These are phyloP conservation scores for Micromonas commoda DNA, from an alignment of 139 green algal species.

Conservation along the genomic window DNA sequence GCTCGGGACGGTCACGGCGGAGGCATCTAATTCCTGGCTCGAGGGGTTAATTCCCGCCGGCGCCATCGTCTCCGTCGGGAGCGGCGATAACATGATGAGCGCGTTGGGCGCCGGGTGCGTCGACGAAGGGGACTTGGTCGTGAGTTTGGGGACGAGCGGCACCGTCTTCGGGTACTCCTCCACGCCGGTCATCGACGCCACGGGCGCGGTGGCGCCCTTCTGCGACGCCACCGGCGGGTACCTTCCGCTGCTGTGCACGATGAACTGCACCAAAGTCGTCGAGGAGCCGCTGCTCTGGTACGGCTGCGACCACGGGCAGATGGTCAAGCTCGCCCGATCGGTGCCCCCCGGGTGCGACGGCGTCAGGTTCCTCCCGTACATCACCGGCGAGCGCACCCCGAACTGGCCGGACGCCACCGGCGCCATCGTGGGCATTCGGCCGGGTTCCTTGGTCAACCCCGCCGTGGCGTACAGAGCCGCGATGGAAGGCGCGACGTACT, in stretches of 20 bases:
- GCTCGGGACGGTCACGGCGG: too few relatives aligned
- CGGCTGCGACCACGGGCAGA: constrained; percentile 48
- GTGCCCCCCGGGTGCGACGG: constrained; percentile 61
- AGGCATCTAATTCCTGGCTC: too few relatives aligned
- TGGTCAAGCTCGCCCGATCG: constrained; percentile 50
- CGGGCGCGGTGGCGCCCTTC: constrained; percentile 67
- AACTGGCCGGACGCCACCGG: constrained; percentile 63
- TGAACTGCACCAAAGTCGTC: constrained; percentile 67
- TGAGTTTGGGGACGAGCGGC: constrained; percentile 66
- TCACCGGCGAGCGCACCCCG: constrained; percentile 75
- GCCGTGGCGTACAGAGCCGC: constrained; percentile 71
- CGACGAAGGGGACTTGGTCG: constrained; percentile 13
- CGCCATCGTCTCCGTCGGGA: constrained; percentile 38
- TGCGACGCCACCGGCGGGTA: constrained; percentile 63
- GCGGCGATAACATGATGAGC: constrained; percentile 78
- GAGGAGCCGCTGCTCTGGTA: constrained; percentile 51
- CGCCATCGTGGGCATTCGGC: constrained; percentile 14
- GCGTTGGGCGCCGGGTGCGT: constrained; percentile 58
- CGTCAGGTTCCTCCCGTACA: constrained; percentile 71
- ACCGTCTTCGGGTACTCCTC: constrained; percentile 72
- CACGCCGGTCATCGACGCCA: constrained; percentile 56
- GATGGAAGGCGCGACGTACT: constrained; percentile 73
- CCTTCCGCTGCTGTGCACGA: constrained; percentile 19
- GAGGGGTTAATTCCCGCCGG: constrained; percentile 2
- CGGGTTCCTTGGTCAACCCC: constrained; percentile 27